phyloP scores from a whole-genome alignment of 805 yeast species.

The Pichia gijzeniarum region DNA sequence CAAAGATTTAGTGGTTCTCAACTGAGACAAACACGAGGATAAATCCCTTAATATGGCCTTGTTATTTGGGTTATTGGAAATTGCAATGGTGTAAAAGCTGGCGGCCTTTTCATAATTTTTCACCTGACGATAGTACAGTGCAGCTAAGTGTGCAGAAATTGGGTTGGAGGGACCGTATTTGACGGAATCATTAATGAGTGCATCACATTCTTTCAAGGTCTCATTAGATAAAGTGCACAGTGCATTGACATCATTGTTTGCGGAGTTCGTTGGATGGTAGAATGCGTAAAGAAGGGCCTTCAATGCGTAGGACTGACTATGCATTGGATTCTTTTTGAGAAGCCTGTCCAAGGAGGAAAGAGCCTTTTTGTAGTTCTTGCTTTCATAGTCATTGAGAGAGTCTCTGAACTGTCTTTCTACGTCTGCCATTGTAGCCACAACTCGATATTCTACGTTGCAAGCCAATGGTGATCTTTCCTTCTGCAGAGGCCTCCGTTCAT shows the following conservation, averaged over 20 bases:
- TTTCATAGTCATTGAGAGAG: constrained; percentile 77
- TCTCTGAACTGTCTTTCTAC: constrained; percentile 50
- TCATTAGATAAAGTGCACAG: constrained; percentile 43
- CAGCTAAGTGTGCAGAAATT: constrained; percentile 78
- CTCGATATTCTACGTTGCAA: background rate
- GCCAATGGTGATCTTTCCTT: too few species aligned
- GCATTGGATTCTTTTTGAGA: constrained; percentile 66
- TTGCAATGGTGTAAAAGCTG: constrained; percentile 67
- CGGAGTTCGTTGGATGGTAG: constrained; percentile 10
- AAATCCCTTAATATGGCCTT: constrained; percentile 76
- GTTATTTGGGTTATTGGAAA: constrained; percentile 73
- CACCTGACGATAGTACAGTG: constrained; percentile 69
- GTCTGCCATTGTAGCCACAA: background rate
- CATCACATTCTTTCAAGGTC: constrained; percentile 56
- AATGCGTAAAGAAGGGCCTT: constrained; percentile 58
- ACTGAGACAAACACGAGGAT: constrained; percentile 71
- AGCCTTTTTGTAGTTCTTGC: constrained; percentile 82
- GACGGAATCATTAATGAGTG: constrained; percentile 54
- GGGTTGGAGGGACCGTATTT: constrained; percentile 55
- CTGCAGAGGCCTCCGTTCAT: too few species aligned
- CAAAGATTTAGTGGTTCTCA: constrained; percentile 62
- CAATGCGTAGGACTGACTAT: constrained; percentile 76
- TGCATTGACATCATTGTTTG: constrained; percentile 8
- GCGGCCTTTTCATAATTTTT: constrained; percentile 72
- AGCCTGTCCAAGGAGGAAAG: constrained; percentile 68